Conservation (phyloP, 2,329 filamentous ascomycete species). For the Diaporthe humulicola region DNA sequence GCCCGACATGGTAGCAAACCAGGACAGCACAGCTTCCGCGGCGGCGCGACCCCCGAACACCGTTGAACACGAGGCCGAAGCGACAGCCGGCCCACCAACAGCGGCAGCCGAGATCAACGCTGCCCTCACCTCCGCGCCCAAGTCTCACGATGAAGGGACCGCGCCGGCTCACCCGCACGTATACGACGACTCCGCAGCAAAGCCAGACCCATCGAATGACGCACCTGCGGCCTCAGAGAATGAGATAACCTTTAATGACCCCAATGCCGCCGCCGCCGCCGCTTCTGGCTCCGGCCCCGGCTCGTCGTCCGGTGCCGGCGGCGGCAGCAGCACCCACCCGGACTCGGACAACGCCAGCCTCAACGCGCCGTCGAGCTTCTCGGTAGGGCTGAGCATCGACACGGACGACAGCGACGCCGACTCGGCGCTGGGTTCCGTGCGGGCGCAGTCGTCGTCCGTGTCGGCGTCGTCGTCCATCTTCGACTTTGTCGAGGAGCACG, state of each 20-base stretch:
- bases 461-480: slow-evolving; percentile 37
- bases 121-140: not conserved
- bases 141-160: not conserved
- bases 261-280: not conserved
- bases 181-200: not conserved
- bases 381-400: slow-evolving; percentile 35
- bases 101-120: slow-evolving; percentile 9
- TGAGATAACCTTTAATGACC: slow-evolving; percentile 6
- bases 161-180: not conserved
- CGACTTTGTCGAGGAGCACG: slow-evolving; percentile 40
- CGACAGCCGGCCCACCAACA: slow-evolving; percentile 12
- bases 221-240: not conserved
- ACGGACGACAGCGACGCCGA: slow-evolving; percentile 36
- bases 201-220: not conserved
- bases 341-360: slow-evolving; percentile 33
- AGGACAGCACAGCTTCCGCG: slow-evolving; percentile 4
- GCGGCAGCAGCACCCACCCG: slow-evolving; percentile 14
- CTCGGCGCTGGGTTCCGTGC: slow-evolving; percentile 37
- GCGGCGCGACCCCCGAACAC: not conserved
- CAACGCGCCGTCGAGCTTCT: slow-evolving; percentile 33
- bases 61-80: not conserved
- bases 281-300: slow-evolving; percentile 1
- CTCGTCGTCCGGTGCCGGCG: not conserved
- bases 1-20: slow-evolving; percentile 28
- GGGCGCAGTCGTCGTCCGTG: slow-evolving; percentile 36